Evolutionary conservation across 805 yeast species (phyloP).

Genomic region (Metschnikowia lunata): DNA sequence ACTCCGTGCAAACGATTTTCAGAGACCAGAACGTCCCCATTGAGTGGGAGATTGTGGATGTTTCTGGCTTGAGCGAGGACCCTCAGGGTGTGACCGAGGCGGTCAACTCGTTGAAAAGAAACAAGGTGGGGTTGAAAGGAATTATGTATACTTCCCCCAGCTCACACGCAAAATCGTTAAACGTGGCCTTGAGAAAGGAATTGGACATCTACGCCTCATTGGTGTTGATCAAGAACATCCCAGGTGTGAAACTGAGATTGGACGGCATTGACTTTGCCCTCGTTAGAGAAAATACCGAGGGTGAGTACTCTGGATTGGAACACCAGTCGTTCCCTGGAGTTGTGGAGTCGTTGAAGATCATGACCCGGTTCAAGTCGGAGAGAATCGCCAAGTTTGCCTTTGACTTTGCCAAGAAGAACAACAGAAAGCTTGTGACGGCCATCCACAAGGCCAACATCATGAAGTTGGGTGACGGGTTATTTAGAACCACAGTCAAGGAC

Average conservation of each 20-base stretch:
- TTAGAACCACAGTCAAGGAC: conserved; percentile 88
- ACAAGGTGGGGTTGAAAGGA: conserved; percentile 96
- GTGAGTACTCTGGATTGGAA: conserved; percentile 97
- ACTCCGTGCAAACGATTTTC: conserved; percentile 87
- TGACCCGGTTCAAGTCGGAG: conserved; percentile 92
- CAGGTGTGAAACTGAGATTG: conserved; percentile 89
- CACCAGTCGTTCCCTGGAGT: conserved; percentile 97
- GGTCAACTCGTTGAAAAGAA: conserved; percentile 86
- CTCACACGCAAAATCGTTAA: conserved; percentile 75
- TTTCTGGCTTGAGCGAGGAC: conserved; percentile 40
- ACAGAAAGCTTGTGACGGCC: conserved; percentile 90
- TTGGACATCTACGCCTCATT: conserved; percentile 93
- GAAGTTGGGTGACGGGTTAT: conserved; percentile 97
- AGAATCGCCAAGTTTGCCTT: conserved; percentile 96
- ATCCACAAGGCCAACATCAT: conserved; percentile 98
- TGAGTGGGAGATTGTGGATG: conserved; percentile 72
- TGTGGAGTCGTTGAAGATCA: conserved; percentile 92
- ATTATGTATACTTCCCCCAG: conserved; percentile 87
- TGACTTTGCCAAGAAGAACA: conserved; percentile 89
- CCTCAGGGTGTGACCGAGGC: conserved; percentile 66
- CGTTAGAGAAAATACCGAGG: conserved; percentile 98
- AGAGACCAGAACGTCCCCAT: conserved; percentile 84
- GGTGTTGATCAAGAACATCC: conserved; percentile 88
- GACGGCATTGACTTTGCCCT: conserved; percentile 87
- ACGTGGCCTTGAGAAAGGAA: conserved; percentile 95